Base-by-base conservation (phyloP, 768 basidiomycete species). In the Steccherinum ochraceum region DNA sequence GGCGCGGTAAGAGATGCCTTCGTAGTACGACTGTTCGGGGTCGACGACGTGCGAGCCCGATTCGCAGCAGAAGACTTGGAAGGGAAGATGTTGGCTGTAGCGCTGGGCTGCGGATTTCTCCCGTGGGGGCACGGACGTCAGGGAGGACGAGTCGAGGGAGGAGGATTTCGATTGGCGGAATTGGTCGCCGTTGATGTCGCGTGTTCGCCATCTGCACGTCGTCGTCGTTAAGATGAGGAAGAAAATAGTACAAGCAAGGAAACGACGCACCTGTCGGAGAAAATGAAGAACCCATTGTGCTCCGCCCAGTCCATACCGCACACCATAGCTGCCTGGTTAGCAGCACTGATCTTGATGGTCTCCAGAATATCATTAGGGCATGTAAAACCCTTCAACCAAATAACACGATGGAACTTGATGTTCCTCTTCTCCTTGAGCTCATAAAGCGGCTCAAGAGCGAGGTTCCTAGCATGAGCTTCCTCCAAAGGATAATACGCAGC, bases 271-370 rank as follows among this genome's bases (percentile, higher is more conserved):
- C 95, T 77, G 68, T 97, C 95, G 16, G 94, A 97, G 70, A 96
- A 98, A 58, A 97, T 93, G 74, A 97, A 99, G 69, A 92, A 88
- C 0, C 93, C 93, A 56, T 93, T 90, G 61, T 93, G 89, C 67
- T 99, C 94, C 11, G 93, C 95, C 96, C 96, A 99, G 63, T 99
- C 96, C 95, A 98, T 98, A n/a, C 94, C 95, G 63, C 96, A 98
- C 1, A 97, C 93, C 91, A 99, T 92, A 0, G 93, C 91, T 2
- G 96, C 96, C 57, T 93, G 82, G 63, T 98, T 99, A 25, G 79
- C 78, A 57, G 87, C 77, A 64, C 88, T 91, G 54, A 97, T 86
- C 56, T 93, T 84, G 64, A 98, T 83, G 20, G 89, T 95, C 69
- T 99, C 96, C 47, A 99, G 73, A 45, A 99, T 93, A 65, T 99